Evolutionary conservation across 106 monocot genomes (phyloP).

Genomic region (Cymbidium sinense): DNA sequence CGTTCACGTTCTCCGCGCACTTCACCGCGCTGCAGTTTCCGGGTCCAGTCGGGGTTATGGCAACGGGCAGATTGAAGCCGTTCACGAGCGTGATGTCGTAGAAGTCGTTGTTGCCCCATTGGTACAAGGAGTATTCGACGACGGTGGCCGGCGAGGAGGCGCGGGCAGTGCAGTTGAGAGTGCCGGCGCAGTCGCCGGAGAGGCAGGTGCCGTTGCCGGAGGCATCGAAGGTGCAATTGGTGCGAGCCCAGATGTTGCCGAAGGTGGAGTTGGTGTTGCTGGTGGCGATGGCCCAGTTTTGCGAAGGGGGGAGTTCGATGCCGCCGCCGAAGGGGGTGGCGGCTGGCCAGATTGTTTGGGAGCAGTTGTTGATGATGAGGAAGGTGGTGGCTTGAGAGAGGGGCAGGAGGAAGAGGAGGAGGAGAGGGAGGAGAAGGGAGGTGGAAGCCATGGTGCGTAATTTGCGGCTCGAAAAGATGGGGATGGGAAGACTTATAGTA

Average conservation of each 20-base stretch:
- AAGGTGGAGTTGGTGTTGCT: neutral
- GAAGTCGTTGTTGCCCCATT: conserved; percentile 21
- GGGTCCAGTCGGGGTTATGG: conserved; percentile 13
- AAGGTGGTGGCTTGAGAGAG: neutral
- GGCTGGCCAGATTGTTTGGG: conserved; percentile 1
- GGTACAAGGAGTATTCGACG: neutral
- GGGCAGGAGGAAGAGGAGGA: neutral
- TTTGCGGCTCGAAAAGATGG: neutral
- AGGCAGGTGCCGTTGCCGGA: neutral
- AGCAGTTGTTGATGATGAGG: conserved; percentile 5
- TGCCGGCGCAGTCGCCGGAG: neutral
- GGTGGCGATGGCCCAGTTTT: neutral
- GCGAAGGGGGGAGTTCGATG: neutral
- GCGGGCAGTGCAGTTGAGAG: conserved; percentile 1
- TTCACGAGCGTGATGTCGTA: conserved; percentile 24
- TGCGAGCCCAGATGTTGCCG: conserved; percentile 1
- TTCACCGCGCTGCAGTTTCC: neutral
- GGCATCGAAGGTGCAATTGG: conserved; percentile 4
- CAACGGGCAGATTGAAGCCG: conserved; percentile 39
- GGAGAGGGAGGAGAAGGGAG: neutral
- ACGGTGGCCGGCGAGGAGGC: conserved; percentile 1
- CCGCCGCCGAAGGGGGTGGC: conserved; percentile 3
- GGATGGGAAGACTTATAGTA: neutral
- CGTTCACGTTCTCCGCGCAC: conserved; percentile 22
- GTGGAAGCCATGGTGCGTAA: neutral